Evolutionary conservation across 208 protist species (phyloP), one percentile per base, ranked within the genome.

Genomic region (Trypanosoma caninum): DNA sequence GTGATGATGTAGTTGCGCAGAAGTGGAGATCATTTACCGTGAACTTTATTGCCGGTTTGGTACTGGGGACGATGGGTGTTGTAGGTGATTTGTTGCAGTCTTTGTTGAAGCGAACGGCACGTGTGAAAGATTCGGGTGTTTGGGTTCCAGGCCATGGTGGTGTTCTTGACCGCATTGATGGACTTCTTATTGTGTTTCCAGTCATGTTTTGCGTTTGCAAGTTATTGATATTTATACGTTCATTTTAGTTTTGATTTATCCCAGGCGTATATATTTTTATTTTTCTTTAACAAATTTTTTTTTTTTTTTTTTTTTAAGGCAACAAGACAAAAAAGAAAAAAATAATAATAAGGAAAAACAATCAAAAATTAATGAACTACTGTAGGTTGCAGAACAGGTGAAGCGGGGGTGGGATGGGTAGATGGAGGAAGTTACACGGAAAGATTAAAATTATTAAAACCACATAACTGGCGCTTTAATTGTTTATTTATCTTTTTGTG

Each of bases 71-170:
- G 16, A 59, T 84, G 40, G 85, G 85, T 18, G 87, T 96, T 18
- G 65, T 88, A 20, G 92, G 92, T 3, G 92, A 97, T 52, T 66
- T 97, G 38, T 59, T 92, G 22, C 84, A 97, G 69, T 95, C 87
- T 6, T 70, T 95, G 8, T 60, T 96, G 20, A 97, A 97, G 79
- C 83, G 92, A 46, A 65, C 74, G 13, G 87, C 85, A 5, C 63
- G 66, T 7, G 76, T 97, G 38, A 97, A 97, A 67, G 92, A 97
- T 47, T 68, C 84, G 6, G 89, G 89, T 6, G 65, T 78, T 31
- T 80, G 92, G 41, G 79, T 97, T 18, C 89, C 88, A 28, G 92
- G 88, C 3, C 89, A 97, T 59, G 89, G 92, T 48, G 92, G 89
- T 31, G 77, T 96, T 38, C 76, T 97, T n/a, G 89, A 97, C 58